Evolutionary conservation across 441 rosid genomes (phyloP).

Genomic region (Omphalea diandra): DNA sequence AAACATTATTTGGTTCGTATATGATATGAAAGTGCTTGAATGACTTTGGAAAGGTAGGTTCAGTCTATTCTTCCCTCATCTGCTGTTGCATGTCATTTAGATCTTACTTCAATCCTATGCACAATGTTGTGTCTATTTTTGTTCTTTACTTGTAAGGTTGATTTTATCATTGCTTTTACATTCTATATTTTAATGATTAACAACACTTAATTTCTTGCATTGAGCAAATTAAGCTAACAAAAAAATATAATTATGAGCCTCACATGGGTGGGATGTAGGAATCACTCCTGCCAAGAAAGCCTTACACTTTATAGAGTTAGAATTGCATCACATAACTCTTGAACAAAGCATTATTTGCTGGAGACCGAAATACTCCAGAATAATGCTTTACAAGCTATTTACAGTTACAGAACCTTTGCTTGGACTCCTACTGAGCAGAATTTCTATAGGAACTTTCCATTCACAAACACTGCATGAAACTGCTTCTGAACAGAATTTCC

Average conservation of each 20-base stretch:
- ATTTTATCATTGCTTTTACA: too few relatives aligned
- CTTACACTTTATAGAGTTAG: too few relatives aligned
- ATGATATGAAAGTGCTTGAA: not conserved
- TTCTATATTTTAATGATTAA: too few relatives aligned
- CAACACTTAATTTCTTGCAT: too few relatives aligned
- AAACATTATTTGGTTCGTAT: not conserved
- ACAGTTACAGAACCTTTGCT: not conserved
- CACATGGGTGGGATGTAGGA: too few relatives aligned
- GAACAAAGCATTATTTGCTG: too few relatives aligned
- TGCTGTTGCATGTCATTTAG: not conserved
- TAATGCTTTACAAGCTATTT: not conserved
- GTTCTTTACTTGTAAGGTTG: not conserved
- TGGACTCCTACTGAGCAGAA: not conserved
- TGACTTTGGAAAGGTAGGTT: constrained; percentile 5
- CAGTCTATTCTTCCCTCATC: constrained; percentile 8
- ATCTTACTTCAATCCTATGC: constrained; percentile 1
- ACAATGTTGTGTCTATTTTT: not conserved
- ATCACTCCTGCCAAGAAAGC: too few relatives aligned
- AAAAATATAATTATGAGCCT: too few relatives aligned
- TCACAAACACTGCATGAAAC: not conserved
- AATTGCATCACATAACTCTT: too few relatives aligned
- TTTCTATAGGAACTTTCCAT: not conserved
- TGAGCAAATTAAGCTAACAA: too few relatives aligned
- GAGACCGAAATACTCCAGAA: too few relatives aligned
- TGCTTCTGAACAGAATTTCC: not conserved